phyloP scores from a whole-genome alignment of 257 asterid genomes.

The Penstemon barbatus region DNA sequence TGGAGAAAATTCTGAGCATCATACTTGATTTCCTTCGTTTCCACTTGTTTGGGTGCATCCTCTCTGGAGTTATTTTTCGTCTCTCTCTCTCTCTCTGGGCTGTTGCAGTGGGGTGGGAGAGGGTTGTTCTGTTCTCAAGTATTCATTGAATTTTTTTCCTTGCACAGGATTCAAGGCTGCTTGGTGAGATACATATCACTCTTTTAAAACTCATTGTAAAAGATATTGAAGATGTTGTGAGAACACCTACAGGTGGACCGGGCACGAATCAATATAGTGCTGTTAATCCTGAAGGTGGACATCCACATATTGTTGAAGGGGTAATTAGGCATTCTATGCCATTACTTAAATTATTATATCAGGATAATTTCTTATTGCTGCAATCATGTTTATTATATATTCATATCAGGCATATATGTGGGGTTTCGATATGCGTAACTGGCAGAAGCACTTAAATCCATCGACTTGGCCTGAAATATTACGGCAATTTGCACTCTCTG shows the following conservation, averaged over 20 bases:
- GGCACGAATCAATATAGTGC: slow-evolving; percentile 98
- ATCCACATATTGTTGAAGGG: slow-evolving; percentile 97
- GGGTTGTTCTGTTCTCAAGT: neutral
- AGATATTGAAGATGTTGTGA: slow-evolving; percentile 94
- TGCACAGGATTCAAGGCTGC: slow-evolving; percentile 86
- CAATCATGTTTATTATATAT: slow-evolving; percentile 28
- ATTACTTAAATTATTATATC: neutral
- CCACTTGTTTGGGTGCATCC: neutral
- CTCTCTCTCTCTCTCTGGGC: neutral
- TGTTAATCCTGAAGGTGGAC: slow-evolving; percentile 98
- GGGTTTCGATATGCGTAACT: slow-evolving; percentile 93
- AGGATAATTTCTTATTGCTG: neutral
- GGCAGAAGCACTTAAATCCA: slow-evolving; percentile 89
- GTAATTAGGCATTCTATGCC: slow-evolving; percentile 42
- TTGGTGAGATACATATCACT: slow-evolving; percentile 82
- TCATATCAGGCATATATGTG: slow-evolving; percentile 79
- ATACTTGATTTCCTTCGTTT: neutral
- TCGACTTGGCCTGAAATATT: slow-evolving; percentile 95
- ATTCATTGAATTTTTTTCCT: neutral
- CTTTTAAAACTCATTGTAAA: slow-evolving; percentile 75
- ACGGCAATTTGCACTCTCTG: slow-evolving; percentile 88
- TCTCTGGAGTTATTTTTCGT: neutral
- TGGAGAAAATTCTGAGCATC: neutral
- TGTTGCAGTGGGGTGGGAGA: neutral
- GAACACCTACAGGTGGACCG: slow-evolving; percentile 97